Evolutionary conservation across 2,329 filamentous ascomycete species (phyloP).

Genomic region (Aspergillus sp.): DNA sequence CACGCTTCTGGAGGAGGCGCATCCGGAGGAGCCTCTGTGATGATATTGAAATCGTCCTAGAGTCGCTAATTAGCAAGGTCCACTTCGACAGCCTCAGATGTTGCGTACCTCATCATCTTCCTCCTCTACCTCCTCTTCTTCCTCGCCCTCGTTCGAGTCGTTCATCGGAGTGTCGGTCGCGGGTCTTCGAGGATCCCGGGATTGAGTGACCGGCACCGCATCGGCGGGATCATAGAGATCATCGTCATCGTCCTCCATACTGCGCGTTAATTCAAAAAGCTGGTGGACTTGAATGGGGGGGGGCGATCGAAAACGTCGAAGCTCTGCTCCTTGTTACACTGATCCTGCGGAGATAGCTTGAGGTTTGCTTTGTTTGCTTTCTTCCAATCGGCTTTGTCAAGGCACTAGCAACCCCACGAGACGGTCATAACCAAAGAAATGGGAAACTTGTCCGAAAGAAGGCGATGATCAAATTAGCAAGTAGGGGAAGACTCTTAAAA

Average conservation of each 20-base stretch:
- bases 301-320: constrained; percentile 6
- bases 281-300: background rate
- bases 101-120: constrained; percentile 35
- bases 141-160: constrained; percentile 39
- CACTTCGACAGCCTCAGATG: background rate
- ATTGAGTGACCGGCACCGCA: constrained; percentile 30
- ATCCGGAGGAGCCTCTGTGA: constrained; percentile 48
- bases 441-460: background rate
- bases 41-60: constrained; percentile 52
- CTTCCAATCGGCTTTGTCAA: no score
- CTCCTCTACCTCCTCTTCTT: constrained; percentile 47
- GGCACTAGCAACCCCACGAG: background rate
- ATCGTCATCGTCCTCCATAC: constrained; percentile 49
- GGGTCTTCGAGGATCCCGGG: constrained; percentile 28
- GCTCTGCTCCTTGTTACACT: constrained; percentile 18
- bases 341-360: constrained; percentile 18
- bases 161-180: constrained; percentile 29
- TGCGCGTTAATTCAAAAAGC: constrained; percentile 15
- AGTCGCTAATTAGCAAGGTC: constrained; percentile 13
- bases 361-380: constrained; percentile 26
- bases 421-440: background rate
- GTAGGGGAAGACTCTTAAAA: background rate
- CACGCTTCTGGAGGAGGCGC: constrained; percentile 39
- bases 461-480: background rate
- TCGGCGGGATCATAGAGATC: constrained; percentile 48